Conservation (phyloP, 257 asterid genomes). For the Penstemon barbatus region DNA sequence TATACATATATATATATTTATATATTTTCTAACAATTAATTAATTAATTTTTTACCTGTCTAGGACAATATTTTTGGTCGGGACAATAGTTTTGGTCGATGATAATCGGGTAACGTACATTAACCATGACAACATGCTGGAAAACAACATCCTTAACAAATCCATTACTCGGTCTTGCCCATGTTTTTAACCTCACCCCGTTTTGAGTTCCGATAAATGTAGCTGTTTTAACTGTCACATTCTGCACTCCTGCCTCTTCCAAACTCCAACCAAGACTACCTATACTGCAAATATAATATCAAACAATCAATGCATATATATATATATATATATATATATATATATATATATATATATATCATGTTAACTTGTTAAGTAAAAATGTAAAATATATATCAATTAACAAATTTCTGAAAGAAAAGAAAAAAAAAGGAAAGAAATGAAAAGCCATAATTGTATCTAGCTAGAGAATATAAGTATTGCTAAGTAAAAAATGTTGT, state of each 20-base stretch:
- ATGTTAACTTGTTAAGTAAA: no score
- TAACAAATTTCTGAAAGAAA: no score
- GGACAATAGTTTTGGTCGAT: constrained; percentile 72
- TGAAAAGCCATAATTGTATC: no score
- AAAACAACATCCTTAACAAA: constrained; percentile 48
- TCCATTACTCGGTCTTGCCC: constrained; percentile 66
- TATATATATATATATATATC: neutral
- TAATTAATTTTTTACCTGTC: constrained; percentile 32
- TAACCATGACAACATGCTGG: constrained; percentile 41
- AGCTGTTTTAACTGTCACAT: constrained; percentile 51
- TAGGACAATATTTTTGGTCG: constrained; percentile 38
- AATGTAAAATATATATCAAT: no score
- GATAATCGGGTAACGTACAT: constrained; percentile 52
- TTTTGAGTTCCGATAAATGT: constrained; percentile 54
- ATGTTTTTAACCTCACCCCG: constrained; percentile 62
- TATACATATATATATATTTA: no score
- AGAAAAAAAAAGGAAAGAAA: no score
- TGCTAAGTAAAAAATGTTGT: no score
- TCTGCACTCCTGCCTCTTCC: constrained; percentile 55
- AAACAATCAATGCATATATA: neutral
- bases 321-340: neutral
- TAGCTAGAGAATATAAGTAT: no score
- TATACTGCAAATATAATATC: constrained; percentile 33
- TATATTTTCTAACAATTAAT: no score
- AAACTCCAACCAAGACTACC: constrained; percentile 60